Conservation (phyloP, 805 yeast species). For the Candida chilensis region DNA sequence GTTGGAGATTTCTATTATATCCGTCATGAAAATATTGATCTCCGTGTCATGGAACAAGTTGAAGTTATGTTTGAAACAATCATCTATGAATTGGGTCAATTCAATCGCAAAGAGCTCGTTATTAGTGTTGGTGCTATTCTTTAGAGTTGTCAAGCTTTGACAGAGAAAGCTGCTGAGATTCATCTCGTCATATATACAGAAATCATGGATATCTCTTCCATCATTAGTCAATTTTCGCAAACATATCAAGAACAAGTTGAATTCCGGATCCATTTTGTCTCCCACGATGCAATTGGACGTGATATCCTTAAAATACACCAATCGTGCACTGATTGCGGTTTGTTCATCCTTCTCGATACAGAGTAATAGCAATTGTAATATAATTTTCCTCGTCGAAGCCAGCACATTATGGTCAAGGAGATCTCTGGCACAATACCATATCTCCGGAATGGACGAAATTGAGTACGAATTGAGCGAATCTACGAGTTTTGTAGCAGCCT, state of each 20-base stretch:
- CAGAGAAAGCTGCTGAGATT: not conserved
- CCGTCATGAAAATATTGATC: conserved; percentile 19
- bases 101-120: conserved; percentile 6
- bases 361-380: conserved; percentile 39
- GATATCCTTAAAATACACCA: conserved; percentile 55
- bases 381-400: conserved; percentile 31
- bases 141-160: not conserved
- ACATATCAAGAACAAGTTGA: conserved; percentile 38
- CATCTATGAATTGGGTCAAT: conserved; percentile 26
- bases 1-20: conserved; percentile 24
- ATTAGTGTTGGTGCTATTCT: not conserved
- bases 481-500: conserved; percentile 42
- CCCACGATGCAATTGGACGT: conserved; percentile 28
- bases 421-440: conserved; percentile 64
- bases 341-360: conserved; percentile 49
- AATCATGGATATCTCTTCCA: conserved; percentile 45
- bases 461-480: conserved; percentile 41
- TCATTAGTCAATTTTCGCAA: conserved; percentile 37
- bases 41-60: conserved; percentile 31
- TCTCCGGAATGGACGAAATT: conserved; percentile 54
- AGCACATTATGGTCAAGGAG: conserved; percentile 29
- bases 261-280: conserved; percentile 33
- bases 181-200: conserved; percentile 30
- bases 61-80: conserved; percentile 39
- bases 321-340: conserved; percentile 34